Evolutionary conservation across 1,139 yeast species (phyloP).

Genomic region (Hyphopichia pseudoburtonii): DNA sequence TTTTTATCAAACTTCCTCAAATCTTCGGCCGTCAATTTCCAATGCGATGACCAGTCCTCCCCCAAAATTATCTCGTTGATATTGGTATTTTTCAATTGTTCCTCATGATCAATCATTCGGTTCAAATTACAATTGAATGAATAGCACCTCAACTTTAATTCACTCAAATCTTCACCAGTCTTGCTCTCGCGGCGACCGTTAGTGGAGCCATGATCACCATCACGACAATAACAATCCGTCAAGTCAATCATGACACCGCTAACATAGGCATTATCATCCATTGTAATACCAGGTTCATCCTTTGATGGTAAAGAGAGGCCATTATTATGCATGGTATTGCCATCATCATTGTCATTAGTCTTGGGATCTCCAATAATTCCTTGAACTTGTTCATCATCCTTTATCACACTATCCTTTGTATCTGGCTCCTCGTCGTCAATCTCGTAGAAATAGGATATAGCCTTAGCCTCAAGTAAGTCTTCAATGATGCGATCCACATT

Average conservation of each 20-base stretch:
- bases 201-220: constrained; percentile 21
- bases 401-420: constrained; percentile 4
- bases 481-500: constrained; percentile 53
- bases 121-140: constrained; percentile 41
- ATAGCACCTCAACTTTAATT: constrained; percentile 30
- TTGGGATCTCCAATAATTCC: background rate
- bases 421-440: constrained; percentile 12
- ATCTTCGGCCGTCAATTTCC: constrained; percentile 64
- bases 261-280: constrained; percentile 22
- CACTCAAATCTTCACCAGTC: constrained; percentile 7
- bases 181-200: background rate
- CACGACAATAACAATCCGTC: constrained; percentile 37
- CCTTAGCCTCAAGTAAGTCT: constrained; percentile 46
- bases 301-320: background rate
- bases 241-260: constrained; percentile 41
- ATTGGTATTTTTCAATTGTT: constrained; percentile 32
- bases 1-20: constrained; percentile 53
- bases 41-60: constrained; percentile 74
- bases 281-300: constrained; percentile 22
- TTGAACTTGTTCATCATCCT: constrained; percentile 6
- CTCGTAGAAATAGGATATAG: constrained; percentile 25
- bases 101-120: constrained; percentile 37
- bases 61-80: constrained; percentile 39
- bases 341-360: background rate
- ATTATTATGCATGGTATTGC: background rate